Evolutionary conservation across 2,329 filamentous ascomycete genomes (phyloP).

Genomic region (Stenocarpella maydis): DNA sequence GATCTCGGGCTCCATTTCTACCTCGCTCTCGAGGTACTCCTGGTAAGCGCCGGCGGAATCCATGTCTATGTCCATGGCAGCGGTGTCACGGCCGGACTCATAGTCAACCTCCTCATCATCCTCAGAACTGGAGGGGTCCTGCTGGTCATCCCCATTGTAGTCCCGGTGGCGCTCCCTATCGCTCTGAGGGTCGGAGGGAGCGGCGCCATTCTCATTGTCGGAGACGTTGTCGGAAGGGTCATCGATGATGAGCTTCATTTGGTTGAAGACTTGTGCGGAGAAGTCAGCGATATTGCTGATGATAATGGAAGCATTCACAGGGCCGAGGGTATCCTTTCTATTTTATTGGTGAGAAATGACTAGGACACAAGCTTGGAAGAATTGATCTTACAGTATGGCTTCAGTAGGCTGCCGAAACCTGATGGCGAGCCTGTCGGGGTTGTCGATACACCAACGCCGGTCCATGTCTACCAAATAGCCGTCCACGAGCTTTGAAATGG

Average conservation of each 20-base stretch:
- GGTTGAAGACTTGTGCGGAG: not conserved
- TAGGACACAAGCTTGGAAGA: no score
- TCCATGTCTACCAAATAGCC: not conserved
- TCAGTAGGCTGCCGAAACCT: not conserved
- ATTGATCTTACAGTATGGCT: not conserved
- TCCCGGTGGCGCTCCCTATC: not conserved
- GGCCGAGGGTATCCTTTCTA: not conserved
- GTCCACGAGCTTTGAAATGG: not conserved
- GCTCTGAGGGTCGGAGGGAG: not conserved
- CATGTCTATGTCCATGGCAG: not conserved
- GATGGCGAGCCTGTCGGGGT: not conserved
- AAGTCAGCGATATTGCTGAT: not conserved
- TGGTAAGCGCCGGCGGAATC: not conserved
- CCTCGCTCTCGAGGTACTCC: not conserved
- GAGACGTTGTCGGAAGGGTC: not conserved
- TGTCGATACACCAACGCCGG: not conserved
- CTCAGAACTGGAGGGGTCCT: not conserved
- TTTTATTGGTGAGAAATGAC: not conserved
- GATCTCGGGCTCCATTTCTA: not conserved
- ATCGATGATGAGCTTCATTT: not conserved
- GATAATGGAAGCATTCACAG: not conserved
- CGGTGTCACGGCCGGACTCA: not conserved
- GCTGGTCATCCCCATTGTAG: no score
- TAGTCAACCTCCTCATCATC: not conserved
- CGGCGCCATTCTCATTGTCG: not conserved